Evolutionary conservation across 129 eudicot genomes (phyloP).

Genomic region (Centaurea solstitialis): DNA sequence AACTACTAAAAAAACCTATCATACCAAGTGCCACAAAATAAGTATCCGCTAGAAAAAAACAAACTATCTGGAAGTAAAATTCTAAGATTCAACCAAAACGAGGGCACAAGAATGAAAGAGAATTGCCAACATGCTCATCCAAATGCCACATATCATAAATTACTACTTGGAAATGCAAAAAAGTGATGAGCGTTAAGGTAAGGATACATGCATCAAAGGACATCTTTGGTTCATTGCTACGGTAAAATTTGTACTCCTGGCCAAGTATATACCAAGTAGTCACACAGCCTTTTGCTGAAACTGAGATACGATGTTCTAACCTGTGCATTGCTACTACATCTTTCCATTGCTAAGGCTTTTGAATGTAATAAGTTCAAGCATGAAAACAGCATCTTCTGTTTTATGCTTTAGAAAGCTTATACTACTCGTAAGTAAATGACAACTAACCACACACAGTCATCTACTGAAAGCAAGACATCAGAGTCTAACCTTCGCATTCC

Average conservation of each 20-base stretch:
- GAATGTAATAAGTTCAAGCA: not conserved
- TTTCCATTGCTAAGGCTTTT: not conserved
- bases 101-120: not conserved
- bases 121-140: not conserved
- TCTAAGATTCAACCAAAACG: not conserved
- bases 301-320: too few species aligned
- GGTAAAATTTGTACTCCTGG: not conserved
- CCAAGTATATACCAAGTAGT: not conserved
- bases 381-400: not conserved
- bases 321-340: not conserved
- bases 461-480: not conserved
- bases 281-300: not conserved
- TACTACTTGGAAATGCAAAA: not conserved
- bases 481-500: conserved; percentile 68
- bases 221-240: not conserved
- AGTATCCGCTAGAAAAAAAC: not conserved
- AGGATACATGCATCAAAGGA: not conserved
- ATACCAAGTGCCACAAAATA: not conserved
- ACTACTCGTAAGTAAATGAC: not conserved
- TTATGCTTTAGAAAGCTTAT: not conserved
- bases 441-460: not conserved
- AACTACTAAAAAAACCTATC: not conserved
- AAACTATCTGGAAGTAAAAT: not conserved
- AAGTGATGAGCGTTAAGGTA: not conserved
- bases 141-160: not conserved